Base-by-base conservation (phyloP, 345 rosid genomes). In the Populus tremula region DNA sequence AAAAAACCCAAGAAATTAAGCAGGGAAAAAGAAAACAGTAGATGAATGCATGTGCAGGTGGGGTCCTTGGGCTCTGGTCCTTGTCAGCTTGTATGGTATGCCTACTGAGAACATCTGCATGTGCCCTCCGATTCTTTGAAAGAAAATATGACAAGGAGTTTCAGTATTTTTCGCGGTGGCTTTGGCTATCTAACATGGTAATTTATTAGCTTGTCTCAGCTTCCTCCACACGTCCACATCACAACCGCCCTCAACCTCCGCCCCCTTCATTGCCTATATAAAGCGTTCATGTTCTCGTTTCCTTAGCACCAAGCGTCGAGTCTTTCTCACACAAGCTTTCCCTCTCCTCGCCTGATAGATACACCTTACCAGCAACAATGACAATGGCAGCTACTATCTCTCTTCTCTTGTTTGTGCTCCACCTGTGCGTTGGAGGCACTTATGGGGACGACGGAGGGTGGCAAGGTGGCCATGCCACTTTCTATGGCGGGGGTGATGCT, bases 361-460 rank as follows among this genome's bases (percentile, higher is more conserved):
- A 13, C 14, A 61, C 16, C 67, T 29, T 56, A 64, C 71, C 59
- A 41, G 45, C 36, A 47, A 71, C 80, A 74, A 90, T 86, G 90
- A 80, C 85, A 2, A 16, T 36, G 2, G 72, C 88, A 64, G 29
- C 83, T 31, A 59, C 82, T 1, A 10, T 77, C 73, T 75, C 86
- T 33, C 84, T 85, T 59, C 78, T 87, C 2, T 54, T 79, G 14
- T 83, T 78, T 21, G 70, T 31, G 70, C 75, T 90, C 77, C 12
- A 62, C 31, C 50, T 84, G 3, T 84, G 83, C 82, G 61, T 91
- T 41, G 77, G 45, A 17, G 85, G 71, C n/a, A 49, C 84, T 79
- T 82, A 23, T 63, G 96, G 84, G 9, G 92, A 91, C 83, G 49
- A 75, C 62, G 94, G 93, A 4, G 96, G 93, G 5, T 92, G 98